A percentile compares a stretch with the other conserved stretches of the same genome.
Conservation (phyloP, 345 rosid genomes). For the Gossypium turneri region DNA sequence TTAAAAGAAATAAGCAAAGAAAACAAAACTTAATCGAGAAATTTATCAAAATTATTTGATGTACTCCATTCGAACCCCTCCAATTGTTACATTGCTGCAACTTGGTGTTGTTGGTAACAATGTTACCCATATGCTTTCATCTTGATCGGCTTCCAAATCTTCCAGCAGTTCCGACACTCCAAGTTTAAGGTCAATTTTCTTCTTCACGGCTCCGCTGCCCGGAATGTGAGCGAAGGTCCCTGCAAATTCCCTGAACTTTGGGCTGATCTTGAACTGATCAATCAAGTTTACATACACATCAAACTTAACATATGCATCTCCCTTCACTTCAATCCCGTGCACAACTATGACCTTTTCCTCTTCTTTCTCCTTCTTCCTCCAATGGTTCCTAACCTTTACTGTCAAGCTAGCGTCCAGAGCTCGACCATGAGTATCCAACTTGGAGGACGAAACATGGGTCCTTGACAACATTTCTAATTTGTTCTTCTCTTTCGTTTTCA, state of each 20-base stretch:
- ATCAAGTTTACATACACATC: constrained; percentile 16
- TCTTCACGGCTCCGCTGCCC: not conserved
- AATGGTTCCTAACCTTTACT: constrained; percentile 13
- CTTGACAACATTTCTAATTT: not conserved
- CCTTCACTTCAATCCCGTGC: constrained; percentile 1
- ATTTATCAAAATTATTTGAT: not conserved
- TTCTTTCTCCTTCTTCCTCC: constrained; percentile 18
- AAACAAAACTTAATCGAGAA: not conserved
- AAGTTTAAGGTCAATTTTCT: not conserved
- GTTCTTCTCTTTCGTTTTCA: not conserved
- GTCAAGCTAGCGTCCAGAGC: constrained; percentile 14
- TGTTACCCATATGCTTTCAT: constrained; percentile 11
- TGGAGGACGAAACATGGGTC: not conserved
- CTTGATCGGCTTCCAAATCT: constrained; percentile 11
- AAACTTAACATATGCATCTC: constrained; percentile 6
- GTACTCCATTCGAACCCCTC: not conserved
- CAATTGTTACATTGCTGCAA: not conserved
- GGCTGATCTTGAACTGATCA: not conserved
- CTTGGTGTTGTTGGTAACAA: not conserved
- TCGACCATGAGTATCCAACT: constrained; percentile 1
- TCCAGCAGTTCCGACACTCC: constrained; percentile 5
- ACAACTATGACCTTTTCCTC: constrained; percentile 18
- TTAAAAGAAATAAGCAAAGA: not conserved
- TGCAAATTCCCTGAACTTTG: constrained; percentile 1
- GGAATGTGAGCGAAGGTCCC: constrained; percentile 5